Percentiles rank a stretch among this genome's conserved stretches.
These are phyloP conservation scores for Vinca major DNA, from an alignment of 305 asterid species.

Conservation along the genomic window DNA sequence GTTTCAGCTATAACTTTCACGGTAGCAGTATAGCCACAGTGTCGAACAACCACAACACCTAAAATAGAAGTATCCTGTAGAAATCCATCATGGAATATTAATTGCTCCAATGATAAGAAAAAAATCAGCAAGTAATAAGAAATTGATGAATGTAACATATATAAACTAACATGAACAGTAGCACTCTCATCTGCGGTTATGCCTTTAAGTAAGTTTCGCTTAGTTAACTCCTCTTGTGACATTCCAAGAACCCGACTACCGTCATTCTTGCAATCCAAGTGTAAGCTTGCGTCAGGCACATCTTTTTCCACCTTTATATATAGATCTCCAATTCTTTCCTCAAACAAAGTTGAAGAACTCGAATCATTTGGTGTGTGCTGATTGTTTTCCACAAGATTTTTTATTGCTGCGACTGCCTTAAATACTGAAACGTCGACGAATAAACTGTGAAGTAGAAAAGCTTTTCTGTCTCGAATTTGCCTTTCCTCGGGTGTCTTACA, in stretches of 20 bases:
- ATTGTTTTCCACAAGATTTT: slow-evolving; percentile 33
- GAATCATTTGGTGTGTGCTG: slow-evolving; percentile 20
- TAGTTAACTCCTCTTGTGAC: slow-evolving; percentile 53
- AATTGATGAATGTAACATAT: slow-evolving; percentile 5
- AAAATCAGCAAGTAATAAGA: background rate
- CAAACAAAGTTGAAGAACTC: slow-evolving; percentile 27
- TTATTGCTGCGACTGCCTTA: slow-evolving; percentile 60
- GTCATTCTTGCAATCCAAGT: slow-evolving; percentile 63
- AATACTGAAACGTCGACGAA: slow-evolving; percentile 71
- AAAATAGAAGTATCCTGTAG: slow-evolving; percentile 72
- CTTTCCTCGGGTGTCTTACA: slow-evolving; percentile 84
- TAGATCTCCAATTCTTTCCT: slow-evolving; percentile 66
- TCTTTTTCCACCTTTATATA: slow-evolving; percentile 49
- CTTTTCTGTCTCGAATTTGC: slow-evolving; percentile 75
- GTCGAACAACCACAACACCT: slow-evolving; percentile 78
- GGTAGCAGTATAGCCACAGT: slow-evolving; percentile 63
- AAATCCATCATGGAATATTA: slow-evolving; percentile 15
- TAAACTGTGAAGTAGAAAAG: slow-evolving; percentile 75
- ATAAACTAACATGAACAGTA: slow-evolving; percentile 58
- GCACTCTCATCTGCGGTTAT: slow-evolving; percentile 90
- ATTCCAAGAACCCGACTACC: slow-evolving; percentile 64
- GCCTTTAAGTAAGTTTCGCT: slow-evolving; percentile 78
- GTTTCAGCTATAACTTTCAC: slow-evolving; percentile 65
- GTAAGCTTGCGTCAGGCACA: slow-evolving; percentile 57
- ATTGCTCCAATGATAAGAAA: slow-evolving; percentile 13